phyloP scores from a whole-genome alignment of 2,329 filamentous ascomycete genomes.

The Paecilomyces formosus region DNA sequence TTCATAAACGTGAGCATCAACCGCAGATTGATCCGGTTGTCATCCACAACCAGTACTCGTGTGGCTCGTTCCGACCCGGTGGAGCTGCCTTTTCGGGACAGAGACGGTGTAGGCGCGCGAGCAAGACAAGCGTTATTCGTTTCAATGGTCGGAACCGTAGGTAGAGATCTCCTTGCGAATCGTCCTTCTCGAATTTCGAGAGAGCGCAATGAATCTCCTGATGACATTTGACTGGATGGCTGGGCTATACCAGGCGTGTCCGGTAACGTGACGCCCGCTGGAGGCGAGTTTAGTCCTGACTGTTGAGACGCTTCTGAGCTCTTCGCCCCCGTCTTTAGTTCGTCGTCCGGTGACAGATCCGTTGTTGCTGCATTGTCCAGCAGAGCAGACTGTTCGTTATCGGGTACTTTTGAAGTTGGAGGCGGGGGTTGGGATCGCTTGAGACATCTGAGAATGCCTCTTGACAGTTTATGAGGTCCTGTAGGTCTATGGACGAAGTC shows the following conservation, averaged over 20 bases:
- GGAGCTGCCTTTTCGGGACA: not conserved
- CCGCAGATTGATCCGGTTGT: slow-evolving; percentile 40
- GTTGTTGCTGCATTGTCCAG: slow-evolving; percentile 2
- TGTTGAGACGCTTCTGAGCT: not conserved
- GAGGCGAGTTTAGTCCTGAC: not conserved
- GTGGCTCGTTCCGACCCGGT: slow-evolving; percentile 3
- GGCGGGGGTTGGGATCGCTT: slow-evolving; percentile 7
- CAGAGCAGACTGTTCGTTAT: not conserved
- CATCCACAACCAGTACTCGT: slow-evolving; percentile 37
- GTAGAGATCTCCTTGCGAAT: not conserved
- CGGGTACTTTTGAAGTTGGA: not conserved
- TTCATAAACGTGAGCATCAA: slow-evolving; percentile 38
- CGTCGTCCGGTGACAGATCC: not conserved
- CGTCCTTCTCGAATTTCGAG: not conserved
- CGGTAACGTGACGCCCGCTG: not conserved
- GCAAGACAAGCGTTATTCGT: not conserved
- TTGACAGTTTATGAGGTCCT: slow-evolving; percentile 35
- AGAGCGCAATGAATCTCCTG: not conserved
- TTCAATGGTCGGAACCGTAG: not conserved
- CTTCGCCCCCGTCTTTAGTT: not conserved
- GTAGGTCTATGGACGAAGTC: slow-evolving; percentile 33
- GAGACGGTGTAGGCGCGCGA: not conserved
- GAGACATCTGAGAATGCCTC: slow-evolving; percentile 24
- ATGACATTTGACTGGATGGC: not conserved
- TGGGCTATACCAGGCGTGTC: not conserved